Evolutionary conservation across 1,284 basidiomycete species (phyloP), one percentile per base, ranked within the genome.

Genomic region (Ganoderma boninense): DNA sequence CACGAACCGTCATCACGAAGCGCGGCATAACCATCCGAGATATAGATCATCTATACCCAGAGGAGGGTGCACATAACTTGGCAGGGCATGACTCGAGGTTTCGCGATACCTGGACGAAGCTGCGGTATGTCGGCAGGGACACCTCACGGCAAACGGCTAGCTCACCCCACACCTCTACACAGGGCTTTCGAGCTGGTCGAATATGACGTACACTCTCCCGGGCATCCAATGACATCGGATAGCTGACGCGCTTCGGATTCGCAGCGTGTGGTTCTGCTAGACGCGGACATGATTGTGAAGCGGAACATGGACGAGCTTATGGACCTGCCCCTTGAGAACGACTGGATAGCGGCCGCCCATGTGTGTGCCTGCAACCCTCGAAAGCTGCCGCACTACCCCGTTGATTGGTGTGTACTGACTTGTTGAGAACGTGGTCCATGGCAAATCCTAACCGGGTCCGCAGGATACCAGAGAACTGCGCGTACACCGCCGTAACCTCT

Each of bases 361-460:
- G 97, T 91, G 10, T 99, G 97, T 79, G 92, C 96, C 1, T 99
- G 97, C 85, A 99, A 99, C 79, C 97, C 97, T 11, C 89, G 91
- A 65, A 91, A 90, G 78, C 82, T 97, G 56, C 75, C 86, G 1
- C 94, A 97, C 77, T 99, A 99, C 80, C 97, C 97, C 2, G 76
- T 79, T 6, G 95, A 98, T 79, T 99, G 97, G 97, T 96, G 76
- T 23, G 64, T 13, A 26, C 23, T 32, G 29, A 32, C 29, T 23
- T 13, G 2, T 26, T 23, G 23, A 14, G 23, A 26, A 26, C n/a
- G 11, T 26, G 23, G 23, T 23, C 23, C 26, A 10, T 26, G 23
- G 26, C 49, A 52, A 26, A 52, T 52, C 23, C 49, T 52, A 52
- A 52, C 49, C 13, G 13, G 23, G 54, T 54, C 13, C 67, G 23